Evolutionary conservation across 2,329 filamentous ascomycete species (phyloP), one percentile per base, ranked within the genome.

Genomic region (Aspergillus fumigatiaffinis): DNA sequence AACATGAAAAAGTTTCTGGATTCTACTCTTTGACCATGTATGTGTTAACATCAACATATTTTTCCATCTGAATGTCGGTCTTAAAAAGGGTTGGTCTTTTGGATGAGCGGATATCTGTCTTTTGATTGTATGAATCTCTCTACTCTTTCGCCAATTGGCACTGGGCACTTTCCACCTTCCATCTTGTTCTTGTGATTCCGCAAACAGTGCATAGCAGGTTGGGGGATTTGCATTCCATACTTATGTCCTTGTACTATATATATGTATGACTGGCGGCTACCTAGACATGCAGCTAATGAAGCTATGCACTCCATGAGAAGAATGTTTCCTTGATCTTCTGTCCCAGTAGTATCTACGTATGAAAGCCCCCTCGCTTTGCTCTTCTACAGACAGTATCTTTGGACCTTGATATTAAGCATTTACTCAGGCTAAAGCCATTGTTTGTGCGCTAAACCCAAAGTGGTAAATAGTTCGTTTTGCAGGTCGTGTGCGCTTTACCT

Each of bases 71-170:
- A 55, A 64, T 65, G 58, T 60, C 66, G 59, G 49, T 65, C 58
- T 64, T 61, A 55, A 55, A 56, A 56, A 56, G 62, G 62, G 62
- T 60, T 61, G 54, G 59, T 62, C 57, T 60, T 63, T 61, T 66
- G 67, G 66, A 69, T 69, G 67, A 69, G 66, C 65, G 68, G 62
- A 68, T 67, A 41, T 59, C 23, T 62, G 32, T 58, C 56, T 61
- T 50, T 65, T 52, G 63, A 62, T 64, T 67, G 59, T 68, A 70
- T 65, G 70, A 71, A 67, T 69, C 70, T 74, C 71, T 71, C 71
- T 72, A 70, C 72, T 74, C 71, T 64, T 53, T 47, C 35, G 48
- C 50, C 53, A 50, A 50, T 52, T 64, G 28, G 51, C 52, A 52
- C 28, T 55, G 52, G 28, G 51, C 48, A 54, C 50, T 51, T 50